Conservation (phyloP, 2,329 filamentous ascomycete species). For the Phialemoniopsis sp. region DNA sequence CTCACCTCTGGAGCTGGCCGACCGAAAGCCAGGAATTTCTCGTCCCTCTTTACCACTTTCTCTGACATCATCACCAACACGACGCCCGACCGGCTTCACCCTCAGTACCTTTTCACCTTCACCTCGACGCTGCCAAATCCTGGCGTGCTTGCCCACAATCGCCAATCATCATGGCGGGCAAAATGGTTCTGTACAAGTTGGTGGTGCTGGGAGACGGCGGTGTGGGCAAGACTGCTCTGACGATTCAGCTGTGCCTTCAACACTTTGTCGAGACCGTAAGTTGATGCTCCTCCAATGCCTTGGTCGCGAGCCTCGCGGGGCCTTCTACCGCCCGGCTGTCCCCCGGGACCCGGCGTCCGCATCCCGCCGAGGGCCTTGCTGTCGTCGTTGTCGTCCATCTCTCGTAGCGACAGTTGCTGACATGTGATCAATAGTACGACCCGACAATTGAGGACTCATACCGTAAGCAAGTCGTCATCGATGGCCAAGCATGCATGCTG, state of each 20-base stretch:
- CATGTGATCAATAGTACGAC: slow-evolving; percentile 57
- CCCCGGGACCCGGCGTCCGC: too few relatives aligned
- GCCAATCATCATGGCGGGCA: slow-evolving; percentile 66
- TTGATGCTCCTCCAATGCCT: slow-evolving; percentile 13
- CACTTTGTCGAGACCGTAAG: slow-evolving; percentile 90
- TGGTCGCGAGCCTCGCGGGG: background rate
- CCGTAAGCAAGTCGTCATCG: slow-evolving; percentile 87
- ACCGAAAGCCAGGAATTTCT: too few relatives aligned
- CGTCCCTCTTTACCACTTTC: too few relatives aligned
- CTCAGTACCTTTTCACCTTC: too few relatives aligned
- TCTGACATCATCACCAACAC: too few relatives aligned
- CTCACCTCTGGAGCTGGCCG: too few relatives aligned
- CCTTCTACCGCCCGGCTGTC: background rate
- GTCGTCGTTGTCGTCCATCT: too few relatives aligned
- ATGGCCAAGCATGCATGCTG: slow-evolving; percentile 92
- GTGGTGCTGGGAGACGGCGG: slow-evolving; percentile 93
- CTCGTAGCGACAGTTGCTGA: too few relatives aligned
- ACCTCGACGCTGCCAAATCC: too few relatives aligned
- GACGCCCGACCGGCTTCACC: too few relatives aligned
- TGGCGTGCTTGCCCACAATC: too few relatives aligned
- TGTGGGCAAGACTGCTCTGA: slow-evolving; percentile 90
- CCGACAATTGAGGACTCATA: slow-evolving; percentile 87
- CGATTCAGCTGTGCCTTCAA: slow-evolving; percentile 94
- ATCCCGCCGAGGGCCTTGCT: too few relatives aligned
- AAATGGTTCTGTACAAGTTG: slow-evolving; percentile 94